phyloP scores from a whole-genome alignment of 225 moss, liverwort and hornwort genomes.

The Takakia lepidozioides region DNA sequence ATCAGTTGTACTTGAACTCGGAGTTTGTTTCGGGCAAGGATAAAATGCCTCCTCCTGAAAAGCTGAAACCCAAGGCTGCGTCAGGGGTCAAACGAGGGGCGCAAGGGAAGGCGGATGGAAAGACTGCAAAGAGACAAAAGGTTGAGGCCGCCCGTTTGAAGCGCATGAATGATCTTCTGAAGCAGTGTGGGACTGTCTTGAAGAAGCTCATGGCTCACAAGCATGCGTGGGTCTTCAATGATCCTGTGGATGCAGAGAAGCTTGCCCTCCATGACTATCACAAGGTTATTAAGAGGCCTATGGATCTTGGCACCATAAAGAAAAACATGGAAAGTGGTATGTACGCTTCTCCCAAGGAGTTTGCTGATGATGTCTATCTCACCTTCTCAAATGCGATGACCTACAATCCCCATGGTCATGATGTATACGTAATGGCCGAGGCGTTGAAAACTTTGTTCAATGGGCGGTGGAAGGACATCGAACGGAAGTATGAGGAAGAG shows the following conservation, averaged over 20 bases:
- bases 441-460: constrained; percentile 36
- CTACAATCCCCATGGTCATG: constrained; percentile 60
- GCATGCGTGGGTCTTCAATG: constrained; percentile 83
- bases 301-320: constrained; percentile 80
- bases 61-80: constrained; percentile 52
- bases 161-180: constrained; percentile 41
- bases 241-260: constrained; percentile 76
- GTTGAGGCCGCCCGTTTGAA: constrained; percentile 65
- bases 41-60: constrained; percentile 97
- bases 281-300: constrained; percentile 56
- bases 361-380: constrained; percentile 55
- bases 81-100: constrained; percentile 42
- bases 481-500: constrained; percentile 58
- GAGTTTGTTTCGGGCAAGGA: constrained; percentile 97
- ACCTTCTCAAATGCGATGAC: constrained; percentile 74
- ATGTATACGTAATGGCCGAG: constrained; percentile 64
- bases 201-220: constrained; percentile 54
- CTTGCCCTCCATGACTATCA: constrained; percentile 71
- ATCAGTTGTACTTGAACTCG: constrained; percentile 81
- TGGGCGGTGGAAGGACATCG: constrained; percentile 63
- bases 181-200: constrained; percentile 50
- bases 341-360: constrained; percentile 43
- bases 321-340: constrained; percentile 35
- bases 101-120: constrained; percentile 45
- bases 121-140: constrained; percentile 73